Evolutionary conservation across 2,329 filamentous ascomycete species (phyloP).

Genomic region (Fusarium tricinctum): DNA sequence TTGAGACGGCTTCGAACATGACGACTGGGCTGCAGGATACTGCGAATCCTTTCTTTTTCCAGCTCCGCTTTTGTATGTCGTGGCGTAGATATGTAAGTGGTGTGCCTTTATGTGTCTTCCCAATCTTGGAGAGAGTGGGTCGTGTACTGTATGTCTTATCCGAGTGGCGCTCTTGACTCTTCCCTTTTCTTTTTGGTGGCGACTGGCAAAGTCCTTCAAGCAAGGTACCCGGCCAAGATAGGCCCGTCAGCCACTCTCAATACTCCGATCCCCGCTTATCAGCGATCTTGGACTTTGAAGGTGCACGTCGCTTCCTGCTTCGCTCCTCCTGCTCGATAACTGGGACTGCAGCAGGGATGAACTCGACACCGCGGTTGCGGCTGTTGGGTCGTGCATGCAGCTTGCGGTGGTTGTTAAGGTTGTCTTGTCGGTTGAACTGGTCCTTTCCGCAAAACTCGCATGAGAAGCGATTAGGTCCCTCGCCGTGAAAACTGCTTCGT

Average conservation of each 20-base stretch:
- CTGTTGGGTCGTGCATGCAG: constrained; percentile 57
- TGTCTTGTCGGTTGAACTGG: constrained; percentile 59
- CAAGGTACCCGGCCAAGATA: constrained; percentile 43
- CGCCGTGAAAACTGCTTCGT: constrained; percentile 53
- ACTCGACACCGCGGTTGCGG: constrained; percentile 58
- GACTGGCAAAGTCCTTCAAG: constrained; percentile 31
- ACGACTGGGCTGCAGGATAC: constrained; percentile 22
- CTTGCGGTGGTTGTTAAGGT: constrained; percentile 60
- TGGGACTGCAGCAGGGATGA: constrained; percentile 57
- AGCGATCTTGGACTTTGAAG: constrained; percentile 55
- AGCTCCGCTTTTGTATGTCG: constrained; percentile 31
- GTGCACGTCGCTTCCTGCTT: constrained; percentile 57
- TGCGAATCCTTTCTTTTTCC: constrained; percentile 29
- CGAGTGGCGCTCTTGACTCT: constrained; percentile 30
- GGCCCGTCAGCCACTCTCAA: constrained; percentile 35
- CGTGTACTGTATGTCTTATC: constrained; percentile 44
- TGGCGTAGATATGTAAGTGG: constrained; percentile 38
- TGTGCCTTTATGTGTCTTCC: constrained; percentile 30
- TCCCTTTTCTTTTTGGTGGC: constrained; percentile 28
- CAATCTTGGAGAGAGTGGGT: constrained; percentile 24
- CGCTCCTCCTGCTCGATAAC: constrained; percentile 59
- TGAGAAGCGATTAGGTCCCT: constrained; percentile 57
- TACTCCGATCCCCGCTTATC: constrained; percentile 53
- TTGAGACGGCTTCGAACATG: constrained; percentile 19
- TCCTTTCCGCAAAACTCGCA: constrained; percentile 61